Evolutionary conservation across 306 rosid genomes (phyloP), one percentile per base, ranked within the genome.

Genomic region (Cucurbita ficifolia): DNA sequence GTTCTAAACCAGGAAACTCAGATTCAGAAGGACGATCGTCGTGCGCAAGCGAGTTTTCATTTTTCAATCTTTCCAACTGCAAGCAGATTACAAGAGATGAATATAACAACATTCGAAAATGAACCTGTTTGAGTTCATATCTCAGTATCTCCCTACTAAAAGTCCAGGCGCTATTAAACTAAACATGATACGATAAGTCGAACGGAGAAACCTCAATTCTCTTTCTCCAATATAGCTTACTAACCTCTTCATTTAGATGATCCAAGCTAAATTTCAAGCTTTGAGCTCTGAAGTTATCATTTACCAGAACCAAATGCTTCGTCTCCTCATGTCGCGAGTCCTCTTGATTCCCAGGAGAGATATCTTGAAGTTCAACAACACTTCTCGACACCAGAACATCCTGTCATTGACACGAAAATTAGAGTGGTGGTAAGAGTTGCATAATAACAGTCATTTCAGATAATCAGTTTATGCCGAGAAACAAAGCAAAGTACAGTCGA

Each of bases 1-100:
- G 78, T 82, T 83, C 89, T 65, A 95, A 81, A 75, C 86, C 91
- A 52, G 90, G 88, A 82, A 81, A 89, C 70, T 82, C 72, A 58
- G 82, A 73, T 76, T 82, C 88, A 8, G 74, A 69, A 64, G 80
- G 82, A 58, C 73, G 70, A 52, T 86, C 86, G 79, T 85, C 89
- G 18, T 43, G 83, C 10, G 81, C 80, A 79, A 85, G 82, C 65
- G 80, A 75, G 80, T 89, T 91, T 72, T 95, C 97, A 4, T 85
- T 79, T 81, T 88, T 91, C 96, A 95, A 84, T 79, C 82, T 88
- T 88, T 91, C 96, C 85, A 95, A 83, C 97, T 95, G 90, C 90
- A 80, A 79, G 62, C 59, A 79, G 75, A 79, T 60, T 42, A 74
- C 60, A 82, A 39, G 55, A 68, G 62, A 71, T 48, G 70, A 55